Percentiles rank a stretch among this genome's conserved stretches.
Evolutionary conservation across 768 basidiomycete species (phyloP).

Genomic region (Lenzites betulinus): DNA sequence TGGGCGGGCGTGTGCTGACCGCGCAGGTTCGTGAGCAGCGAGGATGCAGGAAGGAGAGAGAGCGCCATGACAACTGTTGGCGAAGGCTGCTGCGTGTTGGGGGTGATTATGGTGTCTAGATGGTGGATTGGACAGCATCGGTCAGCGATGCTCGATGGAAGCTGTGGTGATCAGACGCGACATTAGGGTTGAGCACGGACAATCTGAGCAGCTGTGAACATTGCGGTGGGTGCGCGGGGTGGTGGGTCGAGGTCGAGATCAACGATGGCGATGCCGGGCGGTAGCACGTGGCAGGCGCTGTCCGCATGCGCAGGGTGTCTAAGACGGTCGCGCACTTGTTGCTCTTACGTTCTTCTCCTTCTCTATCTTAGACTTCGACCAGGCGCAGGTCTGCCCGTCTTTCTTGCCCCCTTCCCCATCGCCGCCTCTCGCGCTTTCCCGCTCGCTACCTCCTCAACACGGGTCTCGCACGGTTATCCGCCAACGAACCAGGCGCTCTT

Average conservation of each 20-base stretch:
- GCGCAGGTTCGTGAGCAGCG: too few species aligned
- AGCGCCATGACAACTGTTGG: slow-evolving; percentile 16
- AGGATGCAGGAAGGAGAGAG: neutral
- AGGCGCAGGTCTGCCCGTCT: slow-evolving; percentile 25
- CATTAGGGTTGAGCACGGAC: neutral
- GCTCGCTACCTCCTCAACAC: slow-evolving; percentile 4
- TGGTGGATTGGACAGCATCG: neutral
- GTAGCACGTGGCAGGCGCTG: slow-evolving; percentile 8
- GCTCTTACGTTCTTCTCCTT: neutral
- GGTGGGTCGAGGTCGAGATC: neutral
- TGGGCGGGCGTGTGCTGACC: too few species aligned
- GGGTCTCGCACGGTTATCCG: slow-evolving; percentile 18
- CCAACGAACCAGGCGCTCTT: neutral
- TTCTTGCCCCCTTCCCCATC: neutral
- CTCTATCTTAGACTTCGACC: slow-evolving; percentile 2
- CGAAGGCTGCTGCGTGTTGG: neutral
- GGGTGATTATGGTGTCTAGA: slow-evolving; percentile 1
- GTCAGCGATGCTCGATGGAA: slow-evolving; percentile 1
- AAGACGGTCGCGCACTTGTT: neutral
- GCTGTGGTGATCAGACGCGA: neutral
- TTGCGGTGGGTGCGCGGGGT: neutral
- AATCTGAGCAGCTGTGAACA: neutral
- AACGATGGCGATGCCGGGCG: neutral
- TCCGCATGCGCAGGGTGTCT: neutral
- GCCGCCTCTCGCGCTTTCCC: neutral